These are phyloP conservation scores for Candida ovalis DNA, from an alignment of 805 yeast genomes.

Conservation along the genomic window DNA sequence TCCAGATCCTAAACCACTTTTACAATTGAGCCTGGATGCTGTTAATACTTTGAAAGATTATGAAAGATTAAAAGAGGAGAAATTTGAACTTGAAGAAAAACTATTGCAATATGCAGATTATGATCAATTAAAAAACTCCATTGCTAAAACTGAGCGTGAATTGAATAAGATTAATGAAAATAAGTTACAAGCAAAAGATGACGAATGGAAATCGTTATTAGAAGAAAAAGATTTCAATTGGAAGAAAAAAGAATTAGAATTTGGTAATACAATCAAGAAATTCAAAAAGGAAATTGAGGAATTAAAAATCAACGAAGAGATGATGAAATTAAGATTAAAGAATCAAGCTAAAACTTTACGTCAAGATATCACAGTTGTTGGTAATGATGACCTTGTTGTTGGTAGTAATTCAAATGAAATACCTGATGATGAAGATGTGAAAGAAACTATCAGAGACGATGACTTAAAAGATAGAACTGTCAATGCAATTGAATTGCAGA, in stretches of 20 bases:
- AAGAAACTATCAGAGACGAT: slow-evolving; percentile 12
- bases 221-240: slow-evolving; percentile 75
- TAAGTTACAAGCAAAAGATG: slow-evolving; percentile 65
- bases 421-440: slow-evolving; percentile 16
- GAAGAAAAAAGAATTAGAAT: slow-evolving; percentile 53
- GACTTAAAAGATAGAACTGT: slow-evolving; percentile 29
- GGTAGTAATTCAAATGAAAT: neutral
- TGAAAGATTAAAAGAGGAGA: slow-evolving; percentile 48
- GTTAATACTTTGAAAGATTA: slow-evolving; percentile 47
- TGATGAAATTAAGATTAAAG: slow-evolving; percentile 54
- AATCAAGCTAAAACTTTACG: slow-evolving; percentile 44
- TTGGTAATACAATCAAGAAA: slow-evolving; percentile 46
- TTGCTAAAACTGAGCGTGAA: slow-evolving; percentile 57
- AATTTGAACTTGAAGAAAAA: slow-evolving; percentile 49
- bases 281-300: slow-evolving; percentile 58
- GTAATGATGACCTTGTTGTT: slow-evolving; percentile 13
- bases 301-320: slow-evolving; percentile 59
- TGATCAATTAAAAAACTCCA: slow-evolving; percentile 63
- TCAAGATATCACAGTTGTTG: slow-evolving; percentile 24
- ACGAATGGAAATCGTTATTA: slow-evolving; percentile 60
- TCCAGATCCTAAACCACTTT: slow-evolving; percentile 85
- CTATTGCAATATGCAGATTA: slow-evolving; percentile 70
- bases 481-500: slow-evolving; percentile 51
- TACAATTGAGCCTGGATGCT: slow-evolving; percentile 67
- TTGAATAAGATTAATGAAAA: slow-evolving; percentile 51